Evolutionary conservation across 176 grass and related monocot genomes (phyloP).

Genomic region (Rhynchospora breviuscula): DNA sequence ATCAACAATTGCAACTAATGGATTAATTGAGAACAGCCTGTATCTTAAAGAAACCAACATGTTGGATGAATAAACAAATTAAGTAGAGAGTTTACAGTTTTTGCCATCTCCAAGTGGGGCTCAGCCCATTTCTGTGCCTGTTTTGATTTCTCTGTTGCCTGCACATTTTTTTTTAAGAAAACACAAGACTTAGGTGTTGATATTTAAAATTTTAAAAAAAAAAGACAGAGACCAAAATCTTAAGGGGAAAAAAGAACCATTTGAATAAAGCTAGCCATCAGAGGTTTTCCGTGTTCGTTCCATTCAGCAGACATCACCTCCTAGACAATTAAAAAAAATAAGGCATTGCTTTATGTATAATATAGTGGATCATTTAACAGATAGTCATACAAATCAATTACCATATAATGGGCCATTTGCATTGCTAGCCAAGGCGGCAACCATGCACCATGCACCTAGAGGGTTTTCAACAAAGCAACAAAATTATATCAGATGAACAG

Average conservation of each 20-base stretch:
- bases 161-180: slow-evolving; percentile 29
- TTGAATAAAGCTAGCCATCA: slow-evolving; percentile 45
- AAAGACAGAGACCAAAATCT: not conserved
- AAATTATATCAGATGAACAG: slow-evolving; percentile 1
- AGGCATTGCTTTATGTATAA: slow-evolving; percentile 12
- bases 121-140: slow-evolving; percentile 67
- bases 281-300: slow-evolving; percentile 69
- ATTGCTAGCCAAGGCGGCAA: slow-evolving; percentile 76
- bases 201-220: not conserved
- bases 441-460: slow-evolving; percentile 81
- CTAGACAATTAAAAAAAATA: slow-evolving; percentile 33
- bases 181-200: not conserved
- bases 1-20: not conserved
- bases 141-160: slow-evolving; percentile 67
- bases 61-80: slow-evolving; percentile 20
- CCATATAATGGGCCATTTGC: slow-evolving; percentile 41
- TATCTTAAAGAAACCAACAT: not conserved
- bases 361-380: not conserved
- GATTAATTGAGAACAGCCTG: not conserved
- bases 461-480: slow-evolving; percentile 10
- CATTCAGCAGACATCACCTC: slow-evolving; percentile 58
- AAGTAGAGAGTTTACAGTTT: slow-evolving; percentile 53
- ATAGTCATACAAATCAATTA: slow-evolving; percentile 6
- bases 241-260: slow-evolving; percentile 42
- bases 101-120: slow-evolving; percentile 61